These are phyloP conservation scores for Phoenix dactylifera DNA, from an alignment of 176 grass and related monocot species.

Conservation along the genomic window DNA sequence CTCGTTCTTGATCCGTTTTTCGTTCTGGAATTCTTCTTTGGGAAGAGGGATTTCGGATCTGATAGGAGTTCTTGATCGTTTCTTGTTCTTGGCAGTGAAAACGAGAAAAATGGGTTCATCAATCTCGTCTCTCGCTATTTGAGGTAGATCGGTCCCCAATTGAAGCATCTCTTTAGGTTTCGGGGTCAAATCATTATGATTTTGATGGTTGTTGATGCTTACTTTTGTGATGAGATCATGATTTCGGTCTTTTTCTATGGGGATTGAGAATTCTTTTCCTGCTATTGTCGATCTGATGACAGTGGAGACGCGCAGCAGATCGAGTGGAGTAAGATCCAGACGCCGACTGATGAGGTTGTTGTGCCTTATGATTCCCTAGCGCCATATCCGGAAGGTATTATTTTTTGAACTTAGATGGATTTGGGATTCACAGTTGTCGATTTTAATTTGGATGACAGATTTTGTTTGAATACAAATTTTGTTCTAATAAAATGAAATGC, in stretches of 20 bases:
- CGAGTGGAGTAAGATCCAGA: conserved; percentile 98
- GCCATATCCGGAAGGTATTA: conserved; percentile 52
- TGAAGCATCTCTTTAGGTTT: background rate
- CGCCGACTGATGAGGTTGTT: conserved; percentile 86
- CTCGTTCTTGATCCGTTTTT: conserved; percentile 2
- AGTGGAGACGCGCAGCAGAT: conserved; percentile 89
- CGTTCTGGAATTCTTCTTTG: background rate
- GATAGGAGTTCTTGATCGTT: conserved; percentile 18
- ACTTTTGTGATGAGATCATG: background rate
- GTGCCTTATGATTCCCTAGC: conserved; percentile 67
- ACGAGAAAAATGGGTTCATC: conserved; percentile 84
- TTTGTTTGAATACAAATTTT: too few species aligned
- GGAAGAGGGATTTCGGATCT: background rate
- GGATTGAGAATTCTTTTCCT: conserved; percentile 2
- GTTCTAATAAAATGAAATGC: background rate
- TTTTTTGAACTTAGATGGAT: conserved; percentile 19
- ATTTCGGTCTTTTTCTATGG: background rate
- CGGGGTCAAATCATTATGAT: background rate
- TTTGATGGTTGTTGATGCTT: background rate
- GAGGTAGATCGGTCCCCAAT: conserved; percentile 43
- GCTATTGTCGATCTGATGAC: background rate
- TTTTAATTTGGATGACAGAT: background rate
- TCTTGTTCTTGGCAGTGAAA: conserved; percentile 48
- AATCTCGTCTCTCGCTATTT: conserved; percentile 84
- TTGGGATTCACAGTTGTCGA: background rate